Percentiles rank a stretch among this genome's conserved stretches.
These are phyloP conservation scores for Colletotrichum sp. DNA, from an alignment of 2,329 filamentous ascomycete genomes.

Conservation along the genomic window DNA sequence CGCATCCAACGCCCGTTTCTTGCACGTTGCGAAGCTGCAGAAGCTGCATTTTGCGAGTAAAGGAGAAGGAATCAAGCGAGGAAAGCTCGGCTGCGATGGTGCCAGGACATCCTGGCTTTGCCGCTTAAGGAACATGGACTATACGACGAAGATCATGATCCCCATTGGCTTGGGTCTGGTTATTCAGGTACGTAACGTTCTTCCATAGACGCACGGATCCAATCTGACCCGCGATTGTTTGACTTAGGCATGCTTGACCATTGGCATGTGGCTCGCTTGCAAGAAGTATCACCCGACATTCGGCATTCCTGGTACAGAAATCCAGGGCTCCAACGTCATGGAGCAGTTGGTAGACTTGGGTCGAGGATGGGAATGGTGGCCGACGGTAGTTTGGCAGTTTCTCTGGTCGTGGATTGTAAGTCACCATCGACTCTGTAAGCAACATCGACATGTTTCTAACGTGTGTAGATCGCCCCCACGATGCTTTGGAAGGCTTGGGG, in stretches of 20 bases:
- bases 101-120: slow-evolving; percentile 35
- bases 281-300: slow-evolving; percentile 62
- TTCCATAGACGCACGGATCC: not conserved
- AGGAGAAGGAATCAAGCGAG: not conserved
- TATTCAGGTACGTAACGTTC: slow-evolving; percentile 46
- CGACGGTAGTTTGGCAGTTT: slow-evolving; percentile 59
- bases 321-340: slow-evolving; percentile 34
- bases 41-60: slow-evolving; percentile 27
- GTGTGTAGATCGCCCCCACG: slow-evolving; percentile 47
- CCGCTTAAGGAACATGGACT: slow-evolving; percentile 38
- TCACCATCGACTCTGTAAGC: not conserved
- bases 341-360: slow-evolving; percentile 47
- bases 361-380: slow-evolving; percentile 66
- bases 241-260: slow-evolving; percentile 53
- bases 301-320: slow-evolving; percentile 43
- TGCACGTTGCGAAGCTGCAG: slow-evolving; percentile 55
- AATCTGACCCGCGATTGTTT: not conserved
- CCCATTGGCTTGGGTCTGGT: slow-evolving; percentile 53
- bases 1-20: slow-evolving; percentile 57
- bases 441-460: not conserved
- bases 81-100: slow-evolving; percentile 28
- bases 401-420: slow-evolving; percentile 56
- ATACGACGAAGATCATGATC: slow-evolving; percentile 44
- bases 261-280: slow-evolving; percentile 61
- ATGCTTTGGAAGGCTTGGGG: slow-evolving; percentile 57